Evolutionary conservation across 2,329 filamentous ascomycete genomes (phyloP).

Genomic region (Arthrobotrys sinensis): DNA sequence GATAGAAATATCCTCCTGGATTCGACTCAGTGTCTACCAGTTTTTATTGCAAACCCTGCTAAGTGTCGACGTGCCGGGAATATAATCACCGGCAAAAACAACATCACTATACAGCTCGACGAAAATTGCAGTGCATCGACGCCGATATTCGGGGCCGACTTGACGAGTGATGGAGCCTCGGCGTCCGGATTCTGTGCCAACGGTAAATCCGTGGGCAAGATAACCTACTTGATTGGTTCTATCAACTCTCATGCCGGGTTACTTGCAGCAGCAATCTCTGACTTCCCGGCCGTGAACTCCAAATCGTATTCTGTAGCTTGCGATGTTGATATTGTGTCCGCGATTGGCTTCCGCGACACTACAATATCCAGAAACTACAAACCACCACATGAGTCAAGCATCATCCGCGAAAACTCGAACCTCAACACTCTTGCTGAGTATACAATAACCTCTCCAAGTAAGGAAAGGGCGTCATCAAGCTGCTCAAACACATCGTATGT

Average conservation of each 20-base stretch:
- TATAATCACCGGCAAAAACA: constrained; percentile 37
- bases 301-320: constrained; percentile 56
- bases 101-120: constrained; percentile 46
- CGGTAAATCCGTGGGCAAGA: constrained; percentile 29
- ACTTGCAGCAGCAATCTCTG: constrained; percentile 40
- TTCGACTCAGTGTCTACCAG: constrained; percentile 53
- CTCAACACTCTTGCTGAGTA: constrained; percentile 49
- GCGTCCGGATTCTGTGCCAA: constrained; percentile 44
- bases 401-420: constrained; percentile 42
- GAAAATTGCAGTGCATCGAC: constrained; percentile 53
- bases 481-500: constrained; percentile 42
- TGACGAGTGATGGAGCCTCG: constrained; percentile 44
- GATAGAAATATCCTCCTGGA: constrained; percentile 43
- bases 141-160: constrained; percentile 52
- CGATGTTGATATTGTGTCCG: constrained; percentile 46
- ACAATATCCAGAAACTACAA: constrained; percentile 56
- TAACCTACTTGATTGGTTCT: constrained; percentile 54
- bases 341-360: constrained; percentile 50
- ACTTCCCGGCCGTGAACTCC: constrained; percentile 38
- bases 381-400: constrained; percentile 44
- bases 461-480: not conserved
- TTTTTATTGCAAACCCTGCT: constrained; percentile 50
- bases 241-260: constrained; percentile 47
- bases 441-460: constrained; percentile 38
- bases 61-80: constrained; percentile 47